phyloP scores from a whole-genome alignment of 805 yeast genomes.

The Scheffersomyces amazonensis region DNA sequence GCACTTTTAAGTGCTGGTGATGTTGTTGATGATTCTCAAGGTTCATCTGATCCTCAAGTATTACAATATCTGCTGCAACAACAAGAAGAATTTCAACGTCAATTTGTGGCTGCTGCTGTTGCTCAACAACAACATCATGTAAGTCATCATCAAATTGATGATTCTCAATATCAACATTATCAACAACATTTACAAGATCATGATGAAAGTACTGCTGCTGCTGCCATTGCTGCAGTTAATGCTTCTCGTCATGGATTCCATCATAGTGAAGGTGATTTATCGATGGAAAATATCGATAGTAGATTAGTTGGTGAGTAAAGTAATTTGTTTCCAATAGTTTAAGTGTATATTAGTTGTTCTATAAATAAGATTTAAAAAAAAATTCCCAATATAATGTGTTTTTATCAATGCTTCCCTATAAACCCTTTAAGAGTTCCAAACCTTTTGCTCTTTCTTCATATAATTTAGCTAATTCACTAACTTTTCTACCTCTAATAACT shows the following conservation, averaged over 20 bases:
- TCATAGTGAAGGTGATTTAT: conserved; percentile 28
- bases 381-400: too few relatives aligned
- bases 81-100: conserved; percentile 21
- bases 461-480: conserved; percentile 58
- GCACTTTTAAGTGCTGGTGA: conserved; percentile 21
- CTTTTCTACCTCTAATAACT: conserved; percentile 55
- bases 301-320: conserved; percentile 41
- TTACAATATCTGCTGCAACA: conserved; percentile 19
- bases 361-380: too few relatives aligned
- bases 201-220: conserved; percentile 36
- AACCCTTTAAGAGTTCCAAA: conserved; percentile 27
- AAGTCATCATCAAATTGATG: conserved; percentile 22
- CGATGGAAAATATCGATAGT: conserved; percentile 44
- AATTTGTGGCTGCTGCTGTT: conserved; percentile 24
- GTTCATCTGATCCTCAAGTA: conserved; percentile 10
- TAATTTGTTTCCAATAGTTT: neutral
- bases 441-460: conserved; percentile 58
- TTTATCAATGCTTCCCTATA: conserved; percentile 11
- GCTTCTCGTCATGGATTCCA: conserved; percentile 24
- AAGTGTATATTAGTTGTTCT: too few relatives aligned
- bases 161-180: conserved; percentile 23
- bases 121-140: conserved; percentile 24
- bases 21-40: conserved; percentile 13
- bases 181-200: conserved; percentile 26
- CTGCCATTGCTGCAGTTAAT: conserved; percentile 40